Conservation (phyloP, 805 yeast species). For the Teunomyces atbi region DNA sequence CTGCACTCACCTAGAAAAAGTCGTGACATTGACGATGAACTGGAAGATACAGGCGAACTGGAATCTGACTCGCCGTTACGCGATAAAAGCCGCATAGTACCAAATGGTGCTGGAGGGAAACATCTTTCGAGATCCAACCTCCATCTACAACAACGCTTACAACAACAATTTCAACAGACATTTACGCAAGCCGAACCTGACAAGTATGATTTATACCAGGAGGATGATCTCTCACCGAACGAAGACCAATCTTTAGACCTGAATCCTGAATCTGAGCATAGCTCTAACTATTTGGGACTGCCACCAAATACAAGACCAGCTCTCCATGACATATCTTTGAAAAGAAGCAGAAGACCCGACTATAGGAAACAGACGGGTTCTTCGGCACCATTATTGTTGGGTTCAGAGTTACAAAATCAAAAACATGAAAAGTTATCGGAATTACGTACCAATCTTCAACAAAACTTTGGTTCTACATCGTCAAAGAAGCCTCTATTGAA, state of each 20-base stretch:
- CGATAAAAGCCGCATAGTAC: not conserved
- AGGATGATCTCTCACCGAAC: not conserved
- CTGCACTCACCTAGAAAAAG: slow-evolving; percentile 10
- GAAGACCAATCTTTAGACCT: not conserved
- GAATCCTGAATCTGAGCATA: not conserved
- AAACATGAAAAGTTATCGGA: slow-evolving; percentile 26
- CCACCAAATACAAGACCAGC: not conserved
- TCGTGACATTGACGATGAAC: not conserved
- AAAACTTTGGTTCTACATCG: slow-evolving; percentile 7
- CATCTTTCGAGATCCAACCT: slow-evolving; percentile 10
- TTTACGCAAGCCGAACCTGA: slow-evolving; percentile 37
- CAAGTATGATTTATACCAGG: slow-evolving; percentile 26
- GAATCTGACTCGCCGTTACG: slow-evolving; percentile 16
- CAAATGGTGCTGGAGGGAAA: not conserved
- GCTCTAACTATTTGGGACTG: not conserved
- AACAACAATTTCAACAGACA: slow-evolving; percentile 15
- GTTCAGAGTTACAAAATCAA: slow-evolving; percentile 23
- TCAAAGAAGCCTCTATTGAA: slow-evolving; percentile 5
- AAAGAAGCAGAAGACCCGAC: slow-evolving; percentile 40
- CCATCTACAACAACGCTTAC: slow-evolving; percentile 16
- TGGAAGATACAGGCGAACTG: slow-evolving; percentile 11
- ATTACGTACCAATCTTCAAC: slow-evolving; percentile 18
- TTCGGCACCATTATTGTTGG: slow-evolving; percentile 11
- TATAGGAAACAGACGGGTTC: slow-evolving; percentile 30
- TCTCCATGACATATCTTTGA: slow-evolving; percentile 27